Base-by-base conservation (phyloP, 2,329 filamentous ascomycete genomes). In the Aphanocladium album region DNA sequence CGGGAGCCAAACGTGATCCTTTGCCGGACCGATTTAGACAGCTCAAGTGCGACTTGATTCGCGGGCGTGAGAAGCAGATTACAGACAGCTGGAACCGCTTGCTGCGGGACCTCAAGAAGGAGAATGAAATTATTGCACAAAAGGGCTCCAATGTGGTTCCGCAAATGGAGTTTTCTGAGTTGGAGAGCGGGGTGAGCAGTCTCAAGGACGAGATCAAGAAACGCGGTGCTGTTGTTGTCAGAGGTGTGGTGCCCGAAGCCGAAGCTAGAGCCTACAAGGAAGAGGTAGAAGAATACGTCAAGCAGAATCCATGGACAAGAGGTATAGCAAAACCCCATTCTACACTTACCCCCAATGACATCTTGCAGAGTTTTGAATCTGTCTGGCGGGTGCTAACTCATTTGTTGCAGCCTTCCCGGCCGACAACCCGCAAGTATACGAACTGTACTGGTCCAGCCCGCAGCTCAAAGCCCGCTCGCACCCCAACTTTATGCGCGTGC, bases 401-500 rank as follows among this genome's bases (percentile, higher is more conserved):
- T 30, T 1, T 9, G 8, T 3, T 0, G 2, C 43, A 82, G 88
- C 85, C 2, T 92, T 90, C 64, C 89, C 88, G 0, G 72, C 80
- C 0, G 76, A 87, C 50, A 80, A 86, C 46, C 88, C 88, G 0
- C 85, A 89, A 49, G 88, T 92, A 6, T 90, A 84, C 67, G 89
- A 91, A 70, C 76, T 92, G 1, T 92, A 91, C 73, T 91, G 89
- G 89, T 88, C 87, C 0, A 78, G 79, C 1, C 77, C 87, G 1
- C 89, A 93, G 70, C 76, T 89, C 47, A 80, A 82, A 64, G 89
- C 88, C 3, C 81, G 89, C n/a, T 75, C 81, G 0, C 86, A 92
- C 68, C 82, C 85, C 0, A 84, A 85, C 62, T 73, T 91, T 63
- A 74, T 91, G 21, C 70, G 74, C 23, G 78, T 84, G 0, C 89